Conservation (phyloP, 495 filamentous ascomycete species). For the Chaetomidium leptoderma region DNA sequence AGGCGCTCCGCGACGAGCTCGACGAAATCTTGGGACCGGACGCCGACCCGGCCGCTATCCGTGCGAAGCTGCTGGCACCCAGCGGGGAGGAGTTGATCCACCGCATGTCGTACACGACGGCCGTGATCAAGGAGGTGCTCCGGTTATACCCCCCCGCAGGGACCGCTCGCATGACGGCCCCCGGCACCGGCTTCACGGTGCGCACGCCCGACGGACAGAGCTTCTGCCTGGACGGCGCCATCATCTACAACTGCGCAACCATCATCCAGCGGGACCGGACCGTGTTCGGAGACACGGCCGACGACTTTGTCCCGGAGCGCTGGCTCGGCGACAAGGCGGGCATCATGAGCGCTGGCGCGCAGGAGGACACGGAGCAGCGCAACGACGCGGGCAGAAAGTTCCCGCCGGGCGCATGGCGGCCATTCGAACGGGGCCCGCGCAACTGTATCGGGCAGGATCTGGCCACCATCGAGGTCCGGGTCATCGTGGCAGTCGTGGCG, state of each 20-base stretch:
- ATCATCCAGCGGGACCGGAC: conserved; percentile 56
- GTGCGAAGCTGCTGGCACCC: conserved; percentile 16
- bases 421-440: conserved; percentile 53
- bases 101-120: conserved; percentile 41
- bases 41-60: conserved; percentile 22
- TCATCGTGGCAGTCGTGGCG: conserved; percentile 37
- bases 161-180: conserved; percentile 34
- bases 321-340: conserved; percentile 51
- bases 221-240: conserved; percentile 48
- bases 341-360: conserved; percentile 18
- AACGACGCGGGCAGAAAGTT: conserved; percentile 16
- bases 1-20: conserved; percentile 43
- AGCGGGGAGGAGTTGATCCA: conserved; percentile 44
- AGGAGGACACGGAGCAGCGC: conserved; percentile 26
- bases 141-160: conserved; percentile 44
- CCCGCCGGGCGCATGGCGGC: conserved; percentile 45
- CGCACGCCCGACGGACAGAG: conserved; percentile 55
- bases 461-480: conserved; percentile 41
- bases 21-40: conserved; percentile 38
- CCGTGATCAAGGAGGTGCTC: conserved; percentile 53
- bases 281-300: conserved; percentile 53
- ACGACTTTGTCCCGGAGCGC: conserved; percentile 58
- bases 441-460: conserved; percentile 57
- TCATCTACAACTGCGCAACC: conserved; percentile 49
- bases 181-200: conserved; percentile 29